Percentiles rank a stretch among this genome's conserved stretches.
These are phyloP conservation scores for Albophoma yamanashiensis DNA, from an alignment of 2,329 filamentous ascomycete genomes.

Conservation along the genomic window DNA sequence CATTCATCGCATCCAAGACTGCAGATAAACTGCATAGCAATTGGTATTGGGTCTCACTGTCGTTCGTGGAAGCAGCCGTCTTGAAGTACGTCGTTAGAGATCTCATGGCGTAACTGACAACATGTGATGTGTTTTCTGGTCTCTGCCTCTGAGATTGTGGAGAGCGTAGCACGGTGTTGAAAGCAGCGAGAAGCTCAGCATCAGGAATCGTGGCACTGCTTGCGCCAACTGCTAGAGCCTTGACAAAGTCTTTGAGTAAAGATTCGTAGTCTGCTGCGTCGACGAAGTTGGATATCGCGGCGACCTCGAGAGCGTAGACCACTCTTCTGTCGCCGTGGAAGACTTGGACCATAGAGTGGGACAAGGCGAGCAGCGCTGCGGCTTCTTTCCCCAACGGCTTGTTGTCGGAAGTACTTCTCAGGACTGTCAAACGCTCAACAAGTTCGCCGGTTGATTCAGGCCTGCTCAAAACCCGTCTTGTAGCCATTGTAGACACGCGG, in stretches of 20 bases:
- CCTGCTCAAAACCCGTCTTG: neutral
- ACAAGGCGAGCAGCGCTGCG: neutral
- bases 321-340: neutral
- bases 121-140: neutral
- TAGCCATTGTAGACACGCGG: neutral
- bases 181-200: neutral
- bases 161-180: neutral
- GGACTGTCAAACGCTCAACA: neutral
- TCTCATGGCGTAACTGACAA: neutral
- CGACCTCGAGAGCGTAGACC: neutral
- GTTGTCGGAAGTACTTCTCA: no score
- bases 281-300: neutral
- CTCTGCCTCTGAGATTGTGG: neutral
- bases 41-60: neutral
- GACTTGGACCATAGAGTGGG: neutral
- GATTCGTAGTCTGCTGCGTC: neutral
- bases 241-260: neutral
- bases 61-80: neutral
- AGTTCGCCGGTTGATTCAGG: neutral
- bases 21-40: neutral
- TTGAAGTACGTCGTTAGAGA: neutral
- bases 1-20: neutral
- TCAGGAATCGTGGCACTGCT: neutral
- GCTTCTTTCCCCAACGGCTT: neutral
- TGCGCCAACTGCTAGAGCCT: neutral